A percentile compares a stretch with the other conserved stretches of the same genome.
Conservation (phyloP, 495 filamentous ascomycete genomes). For the Bryoglossum gracile region DNA sequence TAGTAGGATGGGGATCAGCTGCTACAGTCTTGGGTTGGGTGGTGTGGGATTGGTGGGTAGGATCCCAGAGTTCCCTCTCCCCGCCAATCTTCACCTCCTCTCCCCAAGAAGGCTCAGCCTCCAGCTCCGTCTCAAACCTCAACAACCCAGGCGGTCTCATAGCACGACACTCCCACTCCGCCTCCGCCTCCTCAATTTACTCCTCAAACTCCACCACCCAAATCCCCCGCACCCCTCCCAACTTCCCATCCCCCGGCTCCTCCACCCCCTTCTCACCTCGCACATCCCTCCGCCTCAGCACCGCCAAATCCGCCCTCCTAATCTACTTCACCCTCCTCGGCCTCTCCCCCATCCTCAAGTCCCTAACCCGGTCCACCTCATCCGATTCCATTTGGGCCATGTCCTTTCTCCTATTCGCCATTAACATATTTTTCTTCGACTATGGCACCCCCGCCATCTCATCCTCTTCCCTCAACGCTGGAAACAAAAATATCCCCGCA, state of each 20-base stretch:
- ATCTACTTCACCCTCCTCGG: constrained; percentile 90
- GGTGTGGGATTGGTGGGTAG: constrained; percentile 85
- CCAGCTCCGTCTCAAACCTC: constrained; percentile 39
- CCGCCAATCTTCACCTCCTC: constrained; percentile 24
- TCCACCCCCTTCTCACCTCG: constrained; percentile 44
- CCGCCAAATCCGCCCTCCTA: constrained; percentile 77
- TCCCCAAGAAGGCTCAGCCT: constrained; percentile 26
- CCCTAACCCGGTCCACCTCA: constrained; percentile 81
- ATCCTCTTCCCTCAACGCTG: constrained; percentile 35
- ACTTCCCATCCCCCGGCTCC: constrained; percentile 8
- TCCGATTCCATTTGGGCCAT: constrained; percentile 95
- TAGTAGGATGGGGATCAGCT: constrained; percentile 76
- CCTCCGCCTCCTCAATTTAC: constrained; percentile 24
- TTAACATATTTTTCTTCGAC: constrained; percentile 97
- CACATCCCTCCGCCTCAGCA: constrained; percentile 54
- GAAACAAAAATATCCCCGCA: constrained; percentile 60
- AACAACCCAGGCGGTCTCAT: constrained; percentile 21
- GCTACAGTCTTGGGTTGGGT: constrained; percentile 84
- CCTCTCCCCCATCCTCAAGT: constrained; percentile 89
- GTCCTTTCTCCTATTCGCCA: constrained; percentile 82
- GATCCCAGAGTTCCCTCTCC: constrained; percentile 42
- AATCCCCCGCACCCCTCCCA: constrained; percentile 22
- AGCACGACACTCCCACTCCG: constrained; percentile 25
- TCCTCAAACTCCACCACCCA: constrained; percentile 14
- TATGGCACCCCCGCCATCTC: constrained; percentile 50